A percentile compares a stretch with the other conserved stretches of the same genome.
These are phyloP conservation scores for Fraxinus nigra DNA, from an alignment of 305 asterid genomes.

Conservation along the genomic window DNA sequence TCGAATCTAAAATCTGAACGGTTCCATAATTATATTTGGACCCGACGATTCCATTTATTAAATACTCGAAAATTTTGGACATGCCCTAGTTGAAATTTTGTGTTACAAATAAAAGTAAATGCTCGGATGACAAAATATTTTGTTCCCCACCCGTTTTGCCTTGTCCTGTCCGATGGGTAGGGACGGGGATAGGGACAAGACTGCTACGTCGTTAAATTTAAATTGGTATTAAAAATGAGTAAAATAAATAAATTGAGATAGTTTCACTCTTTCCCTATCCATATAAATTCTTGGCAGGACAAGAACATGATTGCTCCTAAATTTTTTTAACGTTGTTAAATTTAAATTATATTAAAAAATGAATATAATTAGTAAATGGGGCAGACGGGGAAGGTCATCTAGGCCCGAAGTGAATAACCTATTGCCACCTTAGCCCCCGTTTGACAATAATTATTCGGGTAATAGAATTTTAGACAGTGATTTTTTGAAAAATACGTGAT, in stretches of 20 bases:
- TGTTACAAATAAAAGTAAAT: not conserved
- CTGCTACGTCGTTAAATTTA: not conserved
- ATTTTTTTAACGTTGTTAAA: no score
- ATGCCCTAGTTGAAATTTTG: not conserved
- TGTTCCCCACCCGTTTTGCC: not conserved
- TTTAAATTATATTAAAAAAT: no score
- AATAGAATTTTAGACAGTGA: no score
- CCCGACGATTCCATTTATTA: no score
- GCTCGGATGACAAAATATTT: not conserved
- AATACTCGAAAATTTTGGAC: no score
- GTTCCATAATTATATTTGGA: no score
- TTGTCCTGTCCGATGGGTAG: not conserved
- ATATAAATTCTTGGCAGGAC: not conserved
- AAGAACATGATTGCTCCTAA: not conserved
- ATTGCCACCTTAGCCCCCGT: not conserved
- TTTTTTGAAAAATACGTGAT: no score
- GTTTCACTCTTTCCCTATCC: no score
- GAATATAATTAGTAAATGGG: not conserved
- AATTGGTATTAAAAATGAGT: no score
- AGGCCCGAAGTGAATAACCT: not conserved
- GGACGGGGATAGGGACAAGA: no score
- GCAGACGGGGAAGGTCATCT: not conserved
- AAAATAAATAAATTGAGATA: not conserved
- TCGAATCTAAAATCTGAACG: no score
- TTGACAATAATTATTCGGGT: no score